These are phyloP conservation scores for Tetrapisispora nanseiensis DNA, from an alignment of 805 yeast genomes.

Conservation along the genomic window DNA sequence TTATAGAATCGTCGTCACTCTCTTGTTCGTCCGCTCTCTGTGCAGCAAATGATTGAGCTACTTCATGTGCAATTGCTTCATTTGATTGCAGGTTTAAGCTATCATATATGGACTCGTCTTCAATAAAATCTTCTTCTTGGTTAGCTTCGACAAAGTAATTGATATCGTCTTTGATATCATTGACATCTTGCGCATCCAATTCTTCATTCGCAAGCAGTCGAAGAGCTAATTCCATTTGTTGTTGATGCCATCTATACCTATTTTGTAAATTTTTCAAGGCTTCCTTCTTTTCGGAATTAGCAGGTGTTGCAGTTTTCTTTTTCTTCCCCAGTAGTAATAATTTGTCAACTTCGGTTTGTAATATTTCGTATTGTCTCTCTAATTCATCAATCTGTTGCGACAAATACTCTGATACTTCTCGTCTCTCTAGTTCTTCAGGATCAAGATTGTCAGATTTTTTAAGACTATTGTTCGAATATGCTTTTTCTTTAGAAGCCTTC, in stretches of 20 bases:
- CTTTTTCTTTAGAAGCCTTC: constrained; percentile 86
- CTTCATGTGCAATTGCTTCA: constrained; percentile 43
- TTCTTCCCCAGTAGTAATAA: constrained; percentile 24
- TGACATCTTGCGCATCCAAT: constrained; percentile 66
- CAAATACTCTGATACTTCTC: constrained; percentile 60
- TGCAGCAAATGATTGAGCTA: constrained; percentile 32
- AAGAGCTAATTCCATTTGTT: constrained; percentile 67
- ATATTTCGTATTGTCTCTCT: constrained; percentile 67
- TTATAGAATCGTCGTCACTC: constrained; percentile 7
- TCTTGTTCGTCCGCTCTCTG: constrained; percentile 22
- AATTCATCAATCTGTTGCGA: constrained; percentile 66
- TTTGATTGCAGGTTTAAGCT: constrained; percentile 57
- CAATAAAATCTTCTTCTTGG: constrained; percentile 84
- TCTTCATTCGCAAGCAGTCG: constrained; percentile 75
- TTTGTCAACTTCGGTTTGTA: constrained; percentile 45
- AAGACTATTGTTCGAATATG: constrained; percentile 85
- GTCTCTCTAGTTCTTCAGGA: constrained; percentile 72
- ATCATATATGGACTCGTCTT: constrained; percentile 91
- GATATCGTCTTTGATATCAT: constrained; percentile 75
- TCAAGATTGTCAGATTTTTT: constrained; percentile 55
- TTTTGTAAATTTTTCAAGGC: constrained; percentile 52
- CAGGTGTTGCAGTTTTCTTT: constrained; percentile 24
- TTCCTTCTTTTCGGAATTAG: constrained; percentile 31
- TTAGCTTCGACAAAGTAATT: constrained; percentile 86
- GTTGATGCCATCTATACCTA: constrained; percentile 73